These are phyloP conservation scores for Dictyostelium capitatum DNA, from an alignment of 78 protist genomes.

Conservation along the genomic window DNA sequence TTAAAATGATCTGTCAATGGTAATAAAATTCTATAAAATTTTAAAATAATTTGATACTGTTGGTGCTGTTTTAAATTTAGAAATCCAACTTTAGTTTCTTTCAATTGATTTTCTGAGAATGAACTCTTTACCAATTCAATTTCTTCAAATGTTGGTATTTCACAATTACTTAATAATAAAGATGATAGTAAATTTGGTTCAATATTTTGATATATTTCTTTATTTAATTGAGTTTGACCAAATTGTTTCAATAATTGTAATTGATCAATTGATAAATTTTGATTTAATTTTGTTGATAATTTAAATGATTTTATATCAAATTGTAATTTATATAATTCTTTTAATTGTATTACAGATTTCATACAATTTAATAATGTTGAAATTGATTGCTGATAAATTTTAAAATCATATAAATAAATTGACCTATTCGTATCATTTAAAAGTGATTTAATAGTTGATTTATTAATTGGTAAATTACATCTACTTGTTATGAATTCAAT, in stretches of 20 bases:
- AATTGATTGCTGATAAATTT: neutral
- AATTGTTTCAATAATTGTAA: too few species aligned
- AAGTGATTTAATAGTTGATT: neutral
- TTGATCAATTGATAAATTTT: too few species aligned
- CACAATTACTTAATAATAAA: neutral
- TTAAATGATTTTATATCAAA: neutral
- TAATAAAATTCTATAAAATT: neutral
- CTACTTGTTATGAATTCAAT: neutral
- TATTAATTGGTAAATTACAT: neutral
- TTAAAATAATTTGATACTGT: neutral
- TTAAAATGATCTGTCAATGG: slow-evolving; percentile 10
- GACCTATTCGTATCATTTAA: too few species aligned
- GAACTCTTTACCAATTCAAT: neutral
- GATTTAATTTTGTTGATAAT: neutral
- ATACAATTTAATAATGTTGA: neutral
- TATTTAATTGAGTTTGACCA: too few species aligned
- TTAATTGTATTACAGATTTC: neutral
- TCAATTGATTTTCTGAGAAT: neutral
- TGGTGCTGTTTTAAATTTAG: neutral
- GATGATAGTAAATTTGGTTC: neutral
- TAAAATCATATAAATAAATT: neutral
- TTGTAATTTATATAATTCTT: neutral
- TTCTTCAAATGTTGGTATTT: neutral
- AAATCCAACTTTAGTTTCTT: neutral
- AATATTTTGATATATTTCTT: neutral